These are phyloP conservation scores for Cryptococcus deneoformans DNA, from an alignment of 1,284 basidiomycete genomes.

Conservation along the genomic window DNA sequence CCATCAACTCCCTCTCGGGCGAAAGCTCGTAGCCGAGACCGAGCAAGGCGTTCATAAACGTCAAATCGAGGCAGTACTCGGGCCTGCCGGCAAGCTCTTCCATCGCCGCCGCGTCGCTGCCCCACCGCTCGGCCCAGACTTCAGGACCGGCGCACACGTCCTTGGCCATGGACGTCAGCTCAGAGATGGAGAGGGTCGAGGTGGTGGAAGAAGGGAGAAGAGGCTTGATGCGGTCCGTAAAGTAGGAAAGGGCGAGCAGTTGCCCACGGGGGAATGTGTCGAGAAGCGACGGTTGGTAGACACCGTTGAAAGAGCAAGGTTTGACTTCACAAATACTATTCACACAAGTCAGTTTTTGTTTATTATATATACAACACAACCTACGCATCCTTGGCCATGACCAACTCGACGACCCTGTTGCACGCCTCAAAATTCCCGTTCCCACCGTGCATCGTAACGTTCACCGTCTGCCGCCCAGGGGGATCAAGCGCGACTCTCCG, in stretches of 20 bases:
- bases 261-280: slow-evolving; percentile 80
- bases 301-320: slow-evolving; percentile 95
- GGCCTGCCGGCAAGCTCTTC: slow-evolving; percentile 76
- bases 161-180: slow-evolving; percentile 63
- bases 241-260: slow-evolving; percentile 88
- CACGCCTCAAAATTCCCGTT: slow-evolving; percentile 85
- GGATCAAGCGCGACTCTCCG: slow-evolving; percentile 69
- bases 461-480: slow-evolving; percentile 55
- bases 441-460: slow-evolving; percentile 77
- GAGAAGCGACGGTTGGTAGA: slow-evolving; percentile 93
- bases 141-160: slow-evolving; percentile 68
- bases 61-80: slow-evolving; percentile 93
- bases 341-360: not conserved
- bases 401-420: slow-evolving; percentile 77
- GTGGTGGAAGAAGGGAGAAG: slow-evolving; percentile 56
- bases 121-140: slow-evolving; percentile 57
- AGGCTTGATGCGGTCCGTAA: slow-evolving; percentile 89
- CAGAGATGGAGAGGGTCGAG: slow-evolving; percentile 57
- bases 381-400: slow-evolving; percentile 94
- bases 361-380: too few species aligned
- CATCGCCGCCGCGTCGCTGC: slow-evolving; percentile 57
- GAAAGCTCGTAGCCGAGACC: slow-evolving; percentile 78
- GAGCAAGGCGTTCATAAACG: slow-evolving; percentile 88
- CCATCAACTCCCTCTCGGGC: slow-evolving; percentile 63
- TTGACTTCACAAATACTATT: slow-evolving; percentile 76